Evolutionary conservation across 164 flowering plant genomes (phyloP), one percentile per base, ranked within the genome.

Genomic region (Sextonia rubra): DNA sequence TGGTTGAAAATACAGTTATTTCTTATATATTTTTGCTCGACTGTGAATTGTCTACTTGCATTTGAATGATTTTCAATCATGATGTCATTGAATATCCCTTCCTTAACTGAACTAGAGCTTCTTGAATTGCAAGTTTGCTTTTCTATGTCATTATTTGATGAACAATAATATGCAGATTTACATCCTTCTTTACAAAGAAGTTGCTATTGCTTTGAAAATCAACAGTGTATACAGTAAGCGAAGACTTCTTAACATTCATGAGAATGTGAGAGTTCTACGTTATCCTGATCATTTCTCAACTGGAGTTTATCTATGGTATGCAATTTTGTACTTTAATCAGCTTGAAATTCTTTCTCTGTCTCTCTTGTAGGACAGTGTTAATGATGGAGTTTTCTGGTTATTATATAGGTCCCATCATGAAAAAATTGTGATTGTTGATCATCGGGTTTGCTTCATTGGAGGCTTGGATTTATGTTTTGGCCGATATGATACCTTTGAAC

Each of bases 391-490:
- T 74, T n/a, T 67, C n/a, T 71, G 77, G 69, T 74, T 77, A 65
- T 44, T 17, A 63, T 82, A 68, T 70, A 95, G 99, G 99, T 95
- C 99, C 69, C 99, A 95, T 80, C 99, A 96, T 86, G 99, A 96
- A 85, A 96, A 96, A 78, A 84, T 93, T 77, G 98, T 96, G 75
- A 93, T 96, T 77, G 89, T 96, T 83, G 99, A 96, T 83, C 56
- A 91, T 71, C 91, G 85, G 12, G 79, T 96, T 70, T 93, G 97
- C 83, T 96, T 87, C 80, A 85, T 96, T 79, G 99, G 99, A 72
- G 99, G 99, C 66, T 83, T 96, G 69, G 99, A 96, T 85, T 83
- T 96, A 73, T 96, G 99, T 79, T 96, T 96, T 85, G 99, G 99
- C 12, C 99, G 99, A 23, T 96, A 88, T 81, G 99, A 96, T 78